Percentiles rank a stretch among this genome's conserved stretches.
Conservation (phyloP, 2,329 filamentous ascomycete species). For the Pyrenophora teres region DNA sequence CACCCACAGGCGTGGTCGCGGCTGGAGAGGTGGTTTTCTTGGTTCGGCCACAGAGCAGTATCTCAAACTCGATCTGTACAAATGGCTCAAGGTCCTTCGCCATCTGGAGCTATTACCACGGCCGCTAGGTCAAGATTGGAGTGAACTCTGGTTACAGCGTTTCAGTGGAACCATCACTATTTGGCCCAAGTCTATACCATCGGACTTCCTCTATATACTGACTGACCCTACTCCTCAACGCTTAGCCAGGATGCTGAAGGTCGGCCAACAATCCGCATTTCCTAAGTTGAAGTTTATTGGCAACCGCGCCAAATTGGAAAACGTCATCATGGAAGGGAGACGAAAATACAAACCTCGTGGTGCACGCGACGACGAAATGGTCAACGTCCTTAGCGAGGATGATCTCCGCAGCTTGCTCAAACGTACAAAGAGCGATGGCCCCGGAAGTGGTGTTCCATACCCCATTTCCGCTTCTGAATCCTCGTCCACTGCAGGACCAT, state of each 20-base stretch:
- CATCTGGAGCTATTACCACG: constrained; percentile 90
- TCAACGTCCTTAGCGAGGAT: constrained; percentile 53
- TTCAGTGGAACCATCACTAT: constrained; percentile 96
- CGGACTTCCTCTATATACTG: constrained; percentile 85
- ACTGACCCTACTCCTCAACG: constrained; percentile 77
- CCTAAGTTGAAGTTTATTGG: constrained; percentile 89
- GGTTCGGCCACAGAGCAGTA: constrained; percentile 92
- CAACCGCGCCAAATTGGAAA: constrained; percentile 85
- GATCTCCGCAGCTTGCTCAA: constrained; percentile 51
- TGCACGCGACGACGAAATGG: constrained; percentile 39
- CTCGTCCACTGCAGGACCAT: constrained; percentile 32
- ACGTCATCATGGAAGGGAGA: constrained; percentile 63
- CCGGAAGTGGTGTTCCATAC: constrained; percentile 17
- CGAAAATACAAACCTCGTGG: constrained; percentile 46
- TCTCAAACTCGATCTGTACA: constrained; percentile 93
- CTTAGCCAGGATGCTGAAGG: constrained; percentile 85
- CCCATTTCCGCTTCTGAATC: constrained; percentile 37
- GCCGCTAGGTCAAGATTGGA: constrained; percentile 94
- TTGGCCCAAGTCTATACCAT: constrained; percentile 80
- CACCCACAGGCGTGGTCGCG: constrained; percentile 87
- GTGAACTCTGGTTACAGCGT: constrained; percentile 91
- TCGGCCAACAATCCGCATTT: constrained; percentile 86
- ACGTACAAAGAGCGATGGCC: constrained; percentile 29
- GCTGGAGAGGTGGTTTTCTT: constrained; percentile 94
- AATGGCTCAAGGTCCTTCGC: constrained; percentile 94